A percentile compares a stretch with the other conserved stretches of the same genome.
Conservation (phyloP, 352 stramenopile genomes). For the Globisporangium splendens region DNA sequence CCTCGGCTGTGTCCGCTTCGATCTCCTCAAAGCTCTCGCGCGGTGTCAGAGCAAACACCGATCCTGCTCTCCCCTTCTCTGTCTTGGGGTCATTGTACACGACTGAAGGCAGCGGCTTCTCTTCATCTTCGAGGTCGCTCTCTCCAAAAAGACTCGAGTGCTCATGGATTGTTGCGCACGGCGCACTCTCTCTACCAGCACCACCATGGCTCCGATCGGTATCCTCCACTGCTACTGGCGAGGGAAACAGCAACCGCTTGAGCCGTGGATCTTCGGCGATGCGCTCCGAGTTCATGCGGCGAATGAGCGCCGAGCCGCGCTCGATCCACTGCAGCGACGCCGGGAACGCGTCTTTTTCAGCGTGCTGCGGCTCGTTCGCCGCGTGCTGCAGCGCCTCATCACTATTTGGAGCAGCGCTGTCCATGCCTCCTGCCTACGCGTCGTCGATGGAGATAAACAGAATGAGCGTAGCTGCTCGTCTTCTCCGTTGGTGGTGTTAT, state of each 20-base stretch:
- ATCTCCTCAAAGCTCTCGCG: slow-evolving; percentile 69
- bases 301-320: slow-evolving; percentile 77
- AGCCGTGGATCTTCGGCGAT: slow-evolving; percentile 81
- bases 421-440: neutral
- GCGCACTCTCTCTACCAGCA: neutral
- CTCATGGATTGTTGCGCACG: slow-evolving; percentile 10
- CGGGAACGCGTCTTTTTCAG: slow-evolving; percentile 24
- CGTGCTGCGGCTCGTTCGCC: neutral
- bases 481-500: neutral
- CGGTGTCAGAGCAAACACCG: slow-evolving; percentile 17
- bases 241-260: slow-evolving; percentile 49
- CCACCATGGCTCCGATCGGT: no score
- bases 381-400: slow-evolving; percentile 10
- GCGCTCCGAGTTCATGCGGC: slow-evolving; percentile 87
- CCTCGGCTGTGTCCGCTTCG: slow-evolving; percentile 47
- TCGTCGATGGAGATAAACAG: no score
- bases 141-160: slow-evolving; percentile 17
- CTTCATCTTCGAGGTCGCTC: slow-evolving; percentile 32
- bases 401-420: neutral
- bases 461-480: no score
- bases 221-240: slow-evolving; percentile 8
- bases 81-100: no score
- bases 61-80: neutral
- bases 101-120: slow-evolving; percentile 6
- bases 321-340: slow-evolving; percentile 68